A percentile compares a stretch with the other conserved stretches of the same genome.
Conservation (phyloP, 495 filamentous ascomycete genomes). For the Saxophila tyrrhenica region DNA sequence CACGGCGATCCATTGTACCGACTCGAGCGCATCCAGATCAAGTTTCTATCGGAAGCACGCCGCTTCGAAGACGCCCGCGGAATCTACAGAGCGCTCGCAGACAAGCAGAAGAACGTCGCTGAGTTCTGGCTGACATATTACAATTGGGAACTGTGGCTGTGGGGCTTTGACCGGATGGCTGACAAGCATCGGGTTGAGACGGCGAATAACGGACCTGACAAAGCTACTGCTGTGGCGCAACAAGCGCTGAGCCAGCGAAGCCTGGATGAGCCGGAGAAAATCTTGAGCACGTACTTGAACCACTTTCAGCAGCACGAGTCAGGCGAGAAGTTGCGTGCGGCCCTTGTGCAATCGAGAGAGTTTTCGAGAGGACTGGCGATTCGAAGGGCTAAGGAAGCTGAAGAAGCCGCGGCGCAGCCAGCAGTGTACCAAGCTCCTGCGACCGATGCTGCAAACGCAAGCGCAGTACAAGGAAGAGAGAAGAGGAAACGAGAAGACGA, state of each 20-base stretch:
- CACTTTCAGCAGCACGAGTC: conserved; percentile 83
- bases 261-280: conserved; percentile 86
- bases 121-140: conserved; percentile 93
- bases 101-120: conserved; percentile 59
- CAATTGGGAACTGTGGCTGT: conserved; percentile 72
- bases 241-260: conserved; percentile 55
- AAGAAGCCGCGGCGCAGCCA: conserved; percentile 39
- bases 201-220: conserved; percentile 36
- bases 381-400: conserved; percentile 55
- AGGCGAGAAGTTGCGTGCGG: conserved; percentile 56
- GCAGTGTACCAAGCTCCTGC: conserved; percentile 25
- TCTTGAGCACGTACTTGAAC: conserved; percentile 68
- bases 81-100: conserved; percentile 61
- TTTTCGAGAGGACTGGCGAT: conserved; percentile 46
- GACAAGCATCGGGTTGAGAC: conserved; percentile 25
- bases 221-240: conserved; percentile 61
- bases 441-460: neutral
- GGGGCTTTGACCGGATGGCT: conserved; percentile 32
- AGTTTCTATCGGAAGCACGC: conserved; percentile 70
- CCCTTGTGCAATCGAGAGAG: conserved; percentile 48
- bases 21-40: conserved; percentile 81
- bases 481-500: conserved; percentile 25
- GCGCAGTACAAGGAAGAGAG: conserved; percentile 1
- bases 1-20: conserved; percentile 78
- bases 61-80: conserved; percentile 55